A percentile compares a stretch with the other conserved stretches of the same genome.
Evolutionary conservation across 495 filamentous ascomycete species (phyloP).

Genomic region (Penicillium odoratum): DNA sequence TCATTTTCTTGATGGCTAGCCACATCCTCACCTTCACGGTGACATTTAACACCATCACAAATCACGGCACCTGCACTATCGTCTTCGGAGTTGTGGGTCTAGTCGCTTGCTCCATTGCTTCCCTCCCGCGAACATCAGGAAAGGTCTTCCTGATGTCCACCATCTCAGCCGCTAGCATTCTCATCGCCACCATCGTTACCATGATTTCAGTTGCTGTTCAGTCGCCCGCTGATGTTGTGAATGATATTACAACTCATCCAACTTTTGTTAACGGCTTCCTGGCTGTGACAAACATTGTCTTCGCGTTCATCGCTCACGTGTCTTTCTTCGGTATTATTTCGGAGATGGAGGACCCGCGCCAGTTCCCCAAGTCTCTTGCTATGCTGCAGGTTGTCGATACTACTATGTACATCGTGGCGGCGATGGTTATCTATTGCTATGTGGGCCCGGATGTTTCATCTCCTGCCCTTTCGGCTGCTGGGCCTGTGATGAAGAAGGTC

Average conservation of each 20-base stretch:
- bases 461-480: slow-evolving; percentile 68
- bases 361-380: slow-evolving; percentile 63
- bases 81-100: slow-evolving; percentile 50
- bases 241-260: slow-evolving; percentile 22
- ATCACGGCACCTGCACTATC: slow-evolving; percentile 66
- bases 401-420: slow-evolving; percentile 64
- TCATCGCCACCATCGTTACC: slow-evolving; percentile 63
- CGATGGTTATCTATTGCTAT: slow-evolving; percentile 68
- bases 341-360: slow-evolving; percentile 66
- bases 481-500: slow-evolving; percentile 61
- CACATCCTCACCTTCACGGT: slow-evolving; percentile 75
- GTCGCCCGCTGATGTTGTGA: slow-evolving; percentile 23
- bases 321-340: slow-evolving; percentile 74
- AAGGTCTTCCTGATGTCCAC: slow-evolving; percentile 36
- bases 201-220: slow-evolving; percentile 62
- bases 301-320: slow-evolving; percentile 67
- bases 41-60: slow-evolving; percentile 64
- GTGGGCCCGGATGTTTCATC: slow-evolving; percentile 64
- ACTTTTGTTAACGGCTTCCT: slow-evolving; percentile 44
- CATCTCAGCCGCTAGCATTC: slow-evolving; percentile 53
- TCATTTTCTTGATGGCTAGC: slow-evolving; percentile 70
- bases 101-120: slow-evolving; percentile 21
- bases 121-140: slow-evolving; percentile 15
- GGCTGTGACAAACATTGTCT: slow-evolving; percentile 71
- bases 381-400: slow-evolving; percentile 62